Evolutionary conservation across 202 grass and related monocot genomes (phyloP), one percentile per base, ranked within the genome.

Genomic region (Bolboschoenoplectus hybrid): DNA sequence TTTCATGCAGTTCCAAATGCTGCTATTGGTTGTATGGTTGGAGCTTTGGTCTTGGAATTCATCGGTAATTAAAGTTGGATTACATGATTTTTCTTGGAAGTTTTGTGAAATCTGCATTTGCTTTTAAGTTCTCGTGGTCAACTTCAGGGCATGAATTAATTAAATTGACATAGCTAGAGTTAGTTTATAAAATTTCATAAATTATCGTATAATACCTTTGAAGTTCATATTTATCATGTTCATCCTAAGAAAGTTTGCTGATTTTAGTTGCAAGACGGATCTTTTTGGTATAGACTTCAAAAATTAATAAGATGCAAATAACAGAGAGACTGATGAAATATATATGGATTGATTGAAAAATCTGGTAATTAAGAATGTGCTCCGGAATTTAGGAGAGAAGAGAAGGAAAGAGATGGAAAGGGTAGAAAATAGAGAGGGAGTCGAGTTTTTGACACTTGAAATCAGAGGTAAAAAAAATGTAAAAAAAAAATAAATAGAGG

Each of bases 21-120:
- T n/a, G 63, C 81, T 41, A 0, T 93, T 11, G 62, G 7, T 81
- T 72, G 88, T 78, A 26, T 41, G 58, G n/a, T 98, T 70, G 1
- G 41, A 85, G 76, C 93, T 85, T 5, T 84, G 58, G 7, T 98
- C 86, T 17, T 81, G 62, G 91, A 91, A 3, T 13, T 98, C 40
- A 57, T 95, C 40, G 82, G 95, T 97, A 90, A 49, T 14, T 61
- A 35, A 19, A 1, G 20, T 47, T 26, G 0, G 17, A 72, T 72
- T 7, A 44, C 9, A 63, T 65, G 35, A 12, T 72, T 72, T 73
- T 73, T 14, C 13, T n/a, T 45, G 2, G 43, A 41, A n/a, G 43
- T 46, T 71, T 9, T 73, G 69, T 73, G 43, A 45, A 73, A 20
- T 47, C 41, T 49, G 17, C 17, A 45, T 73, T 32, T 10, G 14